A percentile compares a stretch with the other conserved stretches of the same genome.
Evolutionary conservation across 495 filamentous ascomycete species (phyloP).

Genomic region (Xylaria cubensis): DNA sequence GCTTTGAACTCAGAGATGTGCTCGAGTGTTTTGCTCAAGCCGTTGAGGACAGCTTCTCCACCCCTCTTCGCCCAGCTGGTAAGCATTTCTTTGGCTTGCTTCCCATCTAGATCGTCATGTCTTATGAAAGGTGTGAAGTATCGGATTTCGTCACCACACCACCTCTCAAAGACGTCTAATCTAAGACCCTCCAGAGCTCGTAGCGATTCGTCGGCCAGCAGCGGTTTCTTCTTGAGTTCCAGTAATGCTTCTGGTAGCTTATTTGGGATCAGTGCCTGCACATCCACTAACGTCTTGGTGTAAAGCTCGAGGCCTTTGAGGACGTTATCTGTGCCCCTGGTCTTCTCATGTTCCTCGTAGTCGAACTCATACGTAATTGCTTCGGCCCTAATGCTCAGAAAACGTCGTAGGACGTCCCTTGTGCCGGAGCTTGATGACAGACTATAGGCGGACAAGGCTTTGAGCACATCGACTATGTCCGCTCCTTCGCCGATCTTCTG

Average conservation of each 20-base stretch:
- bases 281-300: constrained; percentile 76
- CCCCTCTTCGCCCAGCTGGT: constrained; percentile 77
- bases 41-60: constrained; percentile 65
- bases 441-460: constrained; percentile 78
- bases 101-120: constrained; percentile 75
- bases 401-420: constrained; percentile 80
- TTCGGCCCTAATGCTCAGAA: constrained; percentile 74
- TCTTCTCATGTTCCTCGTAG: constrained; percentile 44
- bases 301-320: constrained; percentile 72
- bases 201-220: constrained; percentile 74
- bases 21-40: constrained; percentile 62
- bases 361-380: constrained; percentile 67
- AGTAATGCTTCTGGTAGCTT: constrained; percentile 73
- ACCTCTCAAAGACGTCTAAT: constrained; percentile 80
- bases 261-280: constrained; percentile 74
- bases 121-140: constrained; percentile 91
- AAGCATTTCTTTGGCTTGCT: constrained; percentile 69
- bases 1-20: constrained; percentile 65
- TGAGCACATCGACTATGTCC: constrained; percentile 66
- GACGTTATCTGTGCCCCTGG: constrained; percentile 54
- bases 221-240: constrained; percentile 69
- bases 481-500: constrained; percentile 51
- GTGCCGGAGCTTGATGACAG: constrained; percentile 82
- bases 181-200: constrained; percentile 70
- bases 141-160: constrained; percentile 82